These are phyloP conservation scores for Lentinula guzmanii DNA, from an alignment of 768 basidiomycete species.

Conservation along the genomic window DNA sequence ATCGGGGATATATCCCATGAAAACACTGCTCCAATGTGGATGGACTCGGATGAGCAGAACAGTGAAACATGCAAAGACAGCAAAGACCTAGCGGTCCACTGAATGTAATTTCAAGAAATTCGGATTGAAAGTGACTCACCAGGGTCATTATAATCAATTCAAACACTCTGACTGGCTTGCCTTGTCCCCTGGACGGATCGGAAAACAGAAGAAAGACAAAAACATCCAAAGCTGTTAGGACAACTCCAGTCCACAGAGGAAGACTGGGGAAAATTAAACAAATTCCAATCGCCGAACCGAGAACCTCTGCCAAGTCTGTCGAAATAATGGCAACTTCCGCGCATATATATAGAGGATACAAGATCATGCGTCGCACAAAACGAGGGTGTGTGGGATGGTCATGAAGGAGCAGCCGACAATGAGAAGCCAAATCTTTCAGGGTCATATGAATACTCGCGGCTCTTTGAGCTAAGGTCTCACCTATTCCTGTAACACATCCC, in stretches of 20 bases:
- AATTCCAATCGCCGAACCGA: constrained; percentile 67
- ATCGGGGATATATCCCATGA: constrained; percentile 64
- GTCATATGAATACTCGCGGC: not conserved
- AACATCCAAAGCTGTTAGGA: constrained; percentile 55
- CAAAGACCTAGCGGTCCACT: constrained; percentile 32
- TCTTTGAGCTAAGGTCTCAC: constrained; percentile 22
- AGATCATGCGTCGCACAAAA: constrained; percentile 37
- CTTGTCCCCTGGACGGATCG: constrained; percentile 48
- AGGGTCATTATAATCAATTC: constrained; percentile 48
- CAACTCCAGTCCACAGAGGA: constrained; percentile 50
- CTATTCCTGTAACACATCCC: constrained; percentile 63
- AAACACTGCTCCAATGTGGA: constrained; percentile 63
- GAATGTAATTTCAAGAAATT: too few relatives aligned
- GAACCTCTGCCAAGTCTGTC: constrained; percentile 67
- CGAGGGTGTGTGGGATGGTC: constrained; percentile 43
- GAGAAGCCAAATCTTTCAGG: constrained; percentile 47
- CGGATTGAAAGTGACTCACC: constrained; percentile 29
- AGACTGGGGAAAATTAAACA: constrained; percentile 55
- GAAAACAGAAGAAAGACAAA: constrained; percentile 54
- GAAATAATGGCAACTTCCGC: constrained; percentile 58
- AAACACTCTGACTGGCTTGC: constrained; percentile 52
- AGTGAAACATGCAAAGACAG: constrained; percentile 63
- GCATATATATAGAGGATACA: constrained; percentile 52
- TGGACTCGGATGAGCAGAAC: constrained; percentile 56
- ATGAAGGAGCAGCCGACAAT: constrained; percentile 51